A percentile compares a stretch with the other conserved stretches of the same genome.
phyloP scores from a whole-genome alignment of 2,329 filamentous ascomycete genomes.

The Aspergillus hortae region DNA sequence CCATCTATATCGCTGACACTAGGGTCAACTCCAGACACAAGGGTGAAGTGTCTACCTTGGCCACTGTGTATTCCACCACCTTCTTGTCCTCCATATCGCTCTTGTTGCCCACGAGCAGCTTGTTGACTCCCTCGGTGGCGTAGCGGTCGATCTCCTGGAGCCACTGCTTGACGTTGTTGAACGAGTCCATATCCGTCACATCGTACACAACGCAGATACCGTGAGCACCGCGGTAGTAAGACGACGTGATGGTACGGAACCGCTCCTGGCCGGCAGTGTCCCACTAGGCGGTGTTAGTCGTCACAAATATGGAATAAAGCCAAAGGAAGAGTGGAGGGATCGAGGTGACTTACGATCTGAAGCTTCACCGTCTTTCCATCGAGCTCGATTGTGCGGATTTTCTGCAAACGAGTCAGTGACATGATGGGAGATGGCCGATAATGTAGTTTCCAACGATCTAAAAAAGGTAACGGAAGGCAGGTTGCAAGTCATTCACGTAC shows the following conservation, averaged over 20 bases:
- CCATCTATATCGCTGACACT: constrained; percentile 2
- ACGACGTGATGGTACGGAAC: constrained; percentile 99
- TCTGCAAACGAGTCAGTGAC: constrained; percentile 52
- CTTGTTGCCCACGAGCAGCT: constrained; percentile 99
- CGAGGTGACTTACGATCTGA: constrained; percentile 72
- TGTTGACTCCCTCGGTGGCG: constrained; percentile 98
- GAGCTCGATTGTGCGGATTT: constrained; percentile 99
- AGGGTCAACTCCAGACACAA: neutral
- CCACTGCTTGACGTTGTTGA: constrained; percentile 99
- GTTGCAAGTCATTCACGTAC: constrained; percentile 54
- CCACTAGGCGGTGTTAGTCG: constrained; percentile 62
- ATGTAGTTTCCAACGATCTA: neutral
- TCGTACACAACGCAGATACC: constrained; percentile 99
- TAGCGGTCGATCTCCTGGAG: constrained; percentile 99
- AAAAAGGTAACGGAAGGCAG: constrained; percentile 2
- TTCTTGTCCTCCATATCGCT: constrained; percentile 99
- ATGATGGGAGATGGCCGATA: neutral
- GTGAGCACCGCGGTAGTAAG: constrained; percentile 98
- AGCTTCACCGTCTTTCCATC: constrained; percentile 99
- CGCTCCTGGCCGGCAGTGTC: constrained; percentile 98
- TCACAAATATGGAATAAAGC: neutral
- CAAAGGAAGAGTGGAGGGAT: neutral
- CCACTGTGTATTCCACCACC: constrained; percentile 98
- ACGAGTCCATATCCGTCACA: constrained; percentile 99
- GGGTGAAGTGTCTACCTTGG: constrained; percentile 67